Conservation (phyloP, 1,284 basidiomycete species). For the Melampsora larici-populina region DNA sequence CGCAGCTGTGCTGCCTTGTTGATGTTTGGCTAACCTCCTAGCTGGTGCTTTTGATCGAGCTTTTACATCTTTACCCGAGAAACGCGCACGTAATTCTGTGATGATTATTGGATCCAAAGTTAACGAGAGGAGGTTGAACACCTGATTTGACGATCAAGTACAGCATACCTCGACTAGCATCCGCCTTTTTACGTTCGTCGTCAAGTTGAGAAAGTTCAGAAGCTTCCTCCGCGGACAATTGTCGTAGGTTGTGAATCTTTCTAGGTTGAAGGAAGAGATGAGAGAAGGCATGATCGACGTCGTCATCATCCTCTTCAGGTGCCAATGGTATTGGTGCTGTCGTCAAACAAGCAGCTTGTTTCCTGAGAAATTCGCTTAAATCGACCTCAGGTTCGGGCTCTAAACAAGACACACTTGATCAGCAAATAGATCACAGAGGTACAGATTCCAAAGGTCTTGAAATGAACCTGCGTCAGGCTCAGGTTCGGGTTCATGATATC, state of each 20-base stretch:
- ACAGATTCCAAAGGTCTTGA: background rate
- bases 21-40: background rate
- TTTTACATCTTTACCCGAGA: constrained; percentile 3
- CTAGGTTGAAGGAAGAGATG: constrained; percentile 21
- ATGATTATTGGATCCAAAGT: background rate
- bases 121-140: background rate
- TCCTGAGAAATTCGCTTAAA: constrained; percentile 28
- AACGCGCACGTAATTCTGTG: background rate
- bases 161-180: constrained; percentile 28
- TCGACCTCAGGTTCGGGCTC: constrained; percentile 40
- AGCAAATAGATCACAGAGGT: background rate
- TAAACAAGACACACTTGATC: background rate
- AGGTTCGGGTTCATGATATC: constrained; percentile 40
- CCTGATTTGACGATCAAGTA: background rate
- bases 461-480: constrained; percentile 33
- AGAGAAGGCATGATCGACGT: constrained; percentile 31
- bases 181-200: constrained; percentile 34
- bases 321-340: background rate
- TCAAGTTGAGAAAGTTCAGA: constrained; percentile 21
- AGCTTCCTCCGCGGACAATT: constrained; percentile 1
- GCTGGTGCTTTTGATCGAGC: background rate
- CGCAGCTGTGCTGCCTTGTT: background rate
- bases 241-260: constrained; percentile 21
- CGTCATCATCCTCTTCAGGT: constrained; percentile 12
- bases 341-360: constrained; percentile 12